Percentiles rank a stretch among this genome's conserved stretches.
phyloP scores from a whole-genome alignment of 345 rosid genomes.

The Arabis hirsuta region DNA sequence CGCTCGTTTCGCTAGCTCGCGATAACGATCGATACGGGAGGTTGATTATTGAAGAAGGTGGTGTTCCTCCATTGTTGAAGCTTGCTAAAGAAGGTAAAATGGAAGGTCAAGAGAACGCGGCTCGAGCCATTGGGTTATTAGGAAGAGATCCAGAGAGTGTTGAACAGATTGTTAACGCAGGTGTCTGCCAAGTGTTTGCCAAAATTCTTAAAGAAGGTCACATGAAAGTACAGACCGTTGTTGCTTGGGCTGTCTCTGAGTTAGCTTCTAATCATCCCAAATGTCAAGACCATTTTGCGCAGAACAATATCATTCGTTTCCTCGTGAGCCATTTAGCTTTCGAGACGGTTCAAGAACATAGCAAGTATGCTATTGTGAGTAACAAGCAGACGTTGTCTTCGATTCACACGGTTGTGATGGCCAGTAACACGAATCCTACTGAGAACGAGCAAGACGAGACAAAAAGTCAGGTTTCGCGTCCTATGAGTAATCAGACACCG shows the following conservation, averaged over 20 bases:
- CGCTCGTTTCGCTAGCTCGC: constrained; percentile 76
- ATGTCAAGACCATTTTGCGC: constrained; percentile 77
- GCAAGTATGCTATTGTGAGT: constrained; percentile 58
- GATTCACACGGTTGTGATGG: constrained; percentile 58
- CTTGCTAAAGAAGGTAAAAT: constrained; percentile 72
- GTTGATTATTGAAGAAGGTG: constrained; percentile 88
- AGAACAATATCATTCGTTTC: constrained; percentile 70
- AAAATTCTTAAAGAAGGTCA: constrained; percentile 83
- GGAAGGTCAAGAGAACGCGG: constrained; percentile 86
- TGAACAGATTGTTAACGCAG: constrained; percentile 76
- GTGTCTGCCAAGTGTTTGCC: constrained; percentile 73
- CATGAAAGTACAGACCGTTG: constrained; percentile 74
- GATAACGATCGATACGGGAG: constrained; percentile 78
- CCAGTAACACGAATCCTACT: constrained; percentile 39
- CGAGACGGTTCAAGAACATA: constrained; percentile 83
- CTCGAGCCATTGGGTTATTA: constrained; percentile 73
- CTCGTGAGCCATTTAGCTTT: constrained; percentile 86
- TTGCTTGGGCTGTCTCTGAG: constrained; percentile 80
- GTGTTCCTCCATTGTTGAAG: constrained; percentile 76
- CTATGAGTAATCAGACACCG: constrained; percentile 51
- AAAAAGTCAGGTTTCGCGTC: constrained; percentile 43
- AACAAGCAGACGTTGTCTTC: constrained; percentile 56
- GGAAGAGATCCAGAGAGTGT: constrained; percentile 80
- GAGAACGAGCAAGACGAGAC: constrained; percentile 34
- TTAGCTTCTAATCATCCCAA: constrained; percentile 64